These are phyloP conservation scores for Phaeosphaeria sp. DNA, from an alignment of 2,329 filamentous ascomycete genomes.

Conservation along the genomic window DNA sequence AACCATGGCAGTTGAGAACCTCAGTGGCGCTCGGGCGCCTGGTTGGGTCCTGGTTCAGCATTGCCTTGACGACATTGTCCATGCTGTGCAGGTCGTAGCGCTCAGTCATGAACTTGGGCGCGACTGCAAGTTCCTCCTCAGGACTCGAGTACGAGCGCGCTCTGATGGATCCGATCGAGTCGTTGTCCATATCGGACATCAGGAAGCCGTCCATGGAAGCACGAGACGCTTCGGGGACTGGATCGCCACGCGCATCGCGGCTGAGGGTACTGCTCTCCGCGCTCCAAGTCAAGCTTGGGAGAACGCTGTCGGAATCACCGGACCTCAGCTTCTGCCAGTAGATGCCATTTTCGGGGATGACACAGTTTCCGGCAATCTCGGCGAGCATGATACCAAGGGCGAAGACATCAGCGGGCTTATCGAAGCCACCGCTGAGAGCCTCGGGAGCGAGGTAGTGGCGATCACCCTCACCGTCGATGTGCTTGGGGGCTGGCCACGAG, in stretches of 20 bases:
- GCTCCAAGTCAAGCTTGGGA: slow-evolving; percentile 86
- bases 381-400: slow-evolving; percentile 93
- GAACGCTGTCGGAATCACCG: slow-evolving; percentile 81
- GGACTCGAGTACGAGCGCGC: slow-evolving; percentile 33
- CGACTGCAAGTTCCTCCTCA: slow-evolving; percentile 66
- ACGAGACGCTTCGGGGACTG: slow-evolving; percentile 29
- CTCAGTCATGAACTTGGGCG: slow-evolving; percentile 90
- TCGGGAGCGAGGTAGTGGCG: slow-evolving; percentile 96
- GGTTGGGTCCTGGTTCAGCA: slow-evolving; percentile 79
- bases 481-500: slow-evolving; percentile 74
- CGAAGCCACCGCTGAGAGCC: slow-evolving; percentile 83
- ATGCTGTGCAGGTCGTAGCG: slow-evolving; percentile 74
- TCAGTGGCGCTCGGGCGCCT: slow-evolving; percentile 77
- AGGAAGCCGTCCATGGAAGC: slow-evolving; percentile 32
- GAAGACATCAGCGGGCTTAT: slow-evolving; percentile 93
- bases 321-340: slow-evolving; percentile 90
- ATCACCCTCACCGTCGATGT: slow-evolving; percentile 90
- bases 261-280: slow-evolving; percentile 69
- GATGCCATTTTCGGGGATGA: slow-evolving; percentile 89
- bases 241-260: slow-evolving; percentile 69
- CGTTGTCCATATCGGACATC: slow-evolving; percentile 46
- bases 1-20: slow-evolving; percentile 74
- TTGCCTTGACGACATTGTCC: slow-evolving; percentile 83
- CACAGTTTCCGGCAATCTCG: slow-evolving; percentile 92
- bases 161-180: slow-evolving; percentile 49